Evolutionary conservation across 345 rosid genomes (phyloP), one percentile per base, ranked within the genome.

Genomic region (Hibiscus mutabilis): DNA sequence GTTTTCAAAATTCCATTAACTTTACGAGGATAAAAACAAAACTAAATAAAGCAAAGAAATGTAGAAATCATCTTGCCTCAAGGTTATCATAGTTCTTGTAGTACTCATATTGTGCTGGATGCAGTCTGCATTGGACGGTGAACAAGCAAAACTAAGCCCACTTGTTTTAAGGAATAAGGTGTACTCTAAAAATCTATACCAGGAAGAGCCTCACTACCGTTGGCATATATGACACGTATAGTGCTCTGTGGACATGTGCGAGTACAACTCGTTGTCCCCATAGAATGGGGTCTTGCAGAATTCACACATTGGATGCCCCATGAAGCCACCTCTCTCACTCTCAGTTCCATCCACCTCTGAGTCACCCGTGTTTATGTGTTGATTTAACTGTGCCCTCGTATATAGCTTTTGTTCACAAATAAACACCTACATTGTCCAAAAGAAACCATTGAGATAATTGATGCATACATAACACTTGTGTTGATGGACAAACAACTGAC

Each of bases 341-440:
- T 91, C 99, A 80, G 75, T 86, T 56, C 99, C 99, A 79, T 96
- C 99, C 74, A 92, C 99, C 80, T 85, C 95, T 31, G 98, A 86
- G 73, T 92, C 94, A 76, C 98, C 99, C 13, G 97, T 87, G 60
- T 46, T 81, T 77, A 87, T 92, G 73, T 96, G 99, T 75, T 85
- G 96, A 68, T 88, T 89, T 81, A 96, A 79, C 60, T 96, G 99
- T 31, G 87, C 82, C 74, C 96, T 88, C 27, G 86, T 77, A 62
- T 91, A 96, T 51, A 96, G 61, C 85, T 89, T 96, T 79, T 96
- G 99, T 63, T 96, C 98, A 78, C 96, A 86, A 72, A 96, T 87
- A 73, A 96, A 96, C 37, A 96, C 88, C 97, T 95, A 77, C 62
- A 63, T 46, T 24, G 57, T 75, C 31, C 61, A 68, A 73, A 75